Percentiles rank a stretch among this genome's conserved stretches.
These are phyloP conservation scores for Nothophytophthora sp. DNA, from an alignment of 352 stramenopile species.

Conservation along the genomic window DNA sequence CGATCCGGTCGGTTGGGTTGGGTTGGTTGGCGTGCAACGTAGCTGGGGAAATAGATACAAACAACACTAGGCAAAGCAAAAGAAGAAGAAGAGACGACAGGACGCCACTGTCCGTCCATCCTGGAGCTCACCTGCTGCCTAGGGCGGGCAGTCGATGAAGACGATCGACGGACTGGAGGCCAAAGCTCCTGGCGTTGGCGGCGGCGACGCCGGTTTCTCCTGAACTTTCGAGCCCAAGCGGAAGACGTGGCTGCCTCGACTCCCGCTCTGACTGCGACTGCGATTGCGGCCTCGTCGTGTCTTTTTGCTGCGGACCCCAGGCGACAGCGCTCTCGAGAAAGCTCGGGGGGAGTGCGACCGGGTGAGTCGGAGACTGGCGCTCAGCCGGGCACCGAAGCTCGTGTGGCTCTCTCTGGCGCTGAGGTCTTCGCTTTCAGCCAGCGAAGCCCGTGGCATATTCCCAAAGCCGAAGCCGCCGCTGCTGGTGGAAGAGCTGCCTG, in stretches of 20 bases:
- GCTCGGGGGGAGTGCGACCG: constrained; percentile 13
- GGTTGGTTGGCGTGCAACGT: no score
- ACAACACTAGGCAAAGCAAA: no score
- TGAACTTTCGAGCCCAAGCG: constrained; percentile 4
- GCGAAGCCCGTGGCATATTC: background rate
- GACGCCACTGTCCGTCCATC: background rate
- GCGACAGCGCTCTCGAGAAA: constrained; percentile 3
- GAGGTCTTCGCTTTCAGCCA: constrained; percentile 1
- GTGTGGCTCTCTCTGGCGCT: constrained; percentile 2
- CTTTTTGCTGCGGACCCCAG: background rate
- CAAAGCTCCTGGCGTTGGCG: background rate
- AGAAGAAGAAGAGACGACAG: background rate
- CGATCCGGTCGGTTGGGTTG: no score
- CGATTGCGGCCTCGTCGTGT: constrained; percentile 1
- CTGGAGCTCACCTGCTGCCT: background rate
- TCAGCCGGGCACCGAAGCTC: constrained; percentile 18
- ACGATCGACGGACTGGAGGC: constrained; percentile 20
- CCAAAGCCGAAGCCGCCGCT: constrained; percentile 9
- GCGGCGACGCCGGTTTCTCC: background rate
- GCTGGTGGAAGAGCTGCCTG: constrained; percentile 14
- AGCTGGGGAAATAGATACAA: background rate
- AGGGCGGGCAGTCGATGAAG: constrained; percentile 29
- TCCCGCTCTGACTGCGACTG: constrained; percentile 9
- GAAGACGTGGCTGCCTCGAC: constrained; percentile 6
- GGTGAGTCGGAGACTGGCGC: constrained; percentile 15